Percentiles rank a stretch among this genome's conserved stretches.
phyloP scores from a whole-genome alignment of 148 eudicot species.

The Rhododendron ferrugineum region DNA sequence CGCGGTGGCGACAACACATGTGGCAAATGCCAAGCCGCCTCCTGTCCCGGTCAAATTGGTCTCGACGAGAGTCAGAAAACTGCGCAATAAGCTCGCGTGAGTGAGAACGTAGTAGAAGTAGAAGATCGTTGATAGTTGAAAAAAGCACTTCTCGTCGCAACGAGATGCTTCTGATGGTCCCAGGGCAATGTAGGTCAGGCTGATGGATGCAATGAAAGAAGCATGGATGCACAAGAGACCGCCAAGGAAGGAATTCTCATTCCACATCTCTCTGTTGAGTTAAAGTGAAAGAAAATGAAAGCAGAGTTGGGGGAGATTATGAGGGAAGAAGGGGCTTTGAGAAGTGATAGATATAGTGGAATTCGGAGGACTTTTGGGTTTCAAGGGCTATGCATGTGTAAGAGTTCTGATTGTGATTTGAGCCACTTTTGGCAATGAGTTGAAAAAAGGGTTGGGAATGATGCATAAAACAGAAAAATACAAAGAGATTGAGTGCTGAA shows the following conservation, averaged over 20 bases:
- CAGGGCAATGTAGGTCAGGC: background rate
- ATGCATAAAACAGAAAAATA: background rate
- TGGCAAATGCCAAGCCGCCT: background rate
- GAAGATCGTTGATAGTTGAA: background rate
- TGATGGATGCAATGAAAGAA: background rate
- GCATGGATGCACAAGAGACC: background rate
- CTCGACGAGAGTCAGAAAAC: background rate
- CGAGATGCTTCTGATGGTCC: background rate
- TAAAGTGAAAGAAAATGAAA: constrained; percentile 4
- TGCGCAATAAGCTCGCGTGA: background rate
- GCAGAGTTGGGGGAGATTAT: background rate
- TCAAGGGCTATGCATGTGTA: no score
- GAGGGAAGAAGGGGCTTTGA: background rate
- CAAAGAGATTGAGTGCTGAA: background rate
- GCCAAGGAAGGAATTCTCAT: background rate
- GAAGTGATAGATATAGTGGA: background rate
- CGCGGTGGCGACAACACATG: background rate
- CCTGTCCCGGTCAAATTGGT: background rate
- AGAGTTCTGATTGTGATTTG: no score
- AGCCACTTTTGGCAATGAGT: background rate
- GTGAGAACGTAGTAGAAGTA: background rate
- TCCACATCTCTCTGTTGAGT: background rate
- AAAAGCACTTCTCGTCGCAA: background rate
- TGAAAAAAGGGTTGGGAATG: background rate
- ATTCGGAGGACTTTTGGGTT: background rate